phyloP scores from a whole-genome alignment of 2,329 filamentous ascomycete genomes.

The Arthrobotrys musiformis region DNA sequence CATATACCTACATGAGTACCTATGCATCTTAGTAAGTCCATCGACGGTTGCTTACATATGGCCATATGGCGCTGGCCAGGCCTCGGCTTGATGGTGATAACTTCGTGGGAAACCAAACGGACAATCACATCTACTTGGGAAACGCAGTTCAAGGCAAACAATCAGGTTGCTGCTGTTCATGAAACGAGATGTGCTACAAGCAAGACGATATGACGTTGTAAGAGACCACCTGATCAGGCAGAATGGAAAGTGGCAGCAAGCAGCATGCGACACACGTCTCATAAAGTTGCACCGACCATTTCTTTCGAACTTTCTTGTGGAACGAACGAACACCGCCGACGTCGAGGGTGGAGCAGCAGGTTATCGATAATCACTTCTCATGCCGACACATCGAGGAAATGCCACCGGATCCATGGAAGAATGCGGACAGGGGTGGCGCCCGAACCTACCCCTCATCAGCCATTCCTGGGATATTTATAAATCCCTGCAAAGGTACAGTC shows the following conservation, averaged over 20 bases:
- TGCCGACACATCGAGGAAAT: not conserved
- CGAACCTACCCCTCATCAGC: constrained; percentile 36
- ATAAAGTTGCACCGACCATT: constrained; percentile 17
- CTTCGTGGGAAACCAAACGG: not conserved
- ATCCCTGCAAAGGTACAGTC: constrained; percentile 34
- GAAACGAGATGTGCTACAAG: constrained; percentile 10
- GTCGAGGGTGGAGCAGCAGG: constrained; percentile 13
- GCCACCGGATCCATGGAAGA: constrained; percentile 23
- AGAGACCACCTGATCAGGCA: constrained; percentile 29
- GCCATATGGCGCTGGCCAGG: too few relatives aligned
- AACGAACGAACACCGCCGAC: constrained; percentile 40
- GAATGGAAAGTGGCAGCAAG: constrained; percentile 20
- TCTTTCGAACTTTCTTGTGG: constrained; percentile 16
- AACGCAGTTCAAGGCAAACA: constrained; percentile 35
- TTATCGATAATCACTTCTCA: constrained; percentile 52
- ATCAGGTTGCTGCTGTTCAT: constrained; percentile 2
- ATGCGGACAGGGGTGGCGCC: constrained; percentile 27
- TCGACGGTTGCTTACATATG: constrained; percentile 6
- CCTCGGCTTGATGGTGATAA: constrained; percentile 4
- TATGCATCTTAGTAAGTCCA: constrained; percentile 11
- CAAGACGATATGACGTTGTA: constrained; percentile 28
- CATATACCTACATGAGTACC: too few relatives aligned
- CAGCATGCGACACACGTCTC: constrained; percentile 35
- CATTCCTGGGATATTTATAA: constrained; percentile 56
- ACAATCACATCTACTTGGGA: not conserved